Base-by-base conservation (phyloP, 176 grass and related monocot genomes). In the Bothriochloa decipiens region DNA sequence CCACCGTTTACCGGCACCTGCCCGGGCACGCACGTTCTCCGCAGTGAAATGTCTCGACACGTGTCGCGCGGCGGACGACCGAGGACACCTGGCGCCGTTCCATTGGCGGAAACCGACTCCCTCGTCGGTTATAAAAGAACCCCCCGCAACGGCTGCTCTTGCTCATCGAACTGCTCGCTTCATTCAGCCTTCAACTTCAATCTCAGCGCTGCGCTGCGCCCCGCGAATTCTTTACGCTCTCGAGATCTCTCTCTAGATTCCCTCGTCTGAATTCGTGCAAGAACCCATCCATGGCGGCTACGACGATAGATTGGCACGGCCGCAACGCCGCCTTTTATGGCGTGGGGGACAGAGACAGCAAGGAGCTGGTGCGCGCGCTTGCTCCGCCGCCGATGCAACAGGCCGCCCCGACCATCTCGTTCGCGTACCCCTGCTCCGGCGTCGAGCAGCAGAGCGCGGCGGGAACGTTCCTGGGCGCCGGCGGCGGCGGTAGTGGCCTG, bases 91-190 rank as follows among this genome's bases (percentile, higher is more conserved):
- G 92, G 84, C 82, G 20, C 1, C 5, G 0, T 3, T 6, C 66
- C 35, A 52, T 92, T 92, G 84, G 92, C 42, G 11, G 0, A 4
- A 4, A 25, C 70, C 23, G 42, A 32, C 61, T 9, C 50, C 49
- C 11, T 10, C 14, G 71, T 68, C 47, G 72, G 81, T 83, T 95
- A 92, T 92, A 95, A 95, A 83, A 74, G 75, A 84, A 65, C 39
- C 61, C 61, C 42, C 29, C 18, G 63, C 61, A 52, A 82, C 72
- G 81, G 77, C 65, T 35, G 74, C 81, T 78, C 80, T 72, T 33
- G 68, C 79, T 74, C 78, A 76, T 82, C 80, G 35, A 62, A 17
- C 36, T 27, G 49, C 53, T 41, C 49, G 1, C 33, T 13, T 14
- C 33, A 46, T 8, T 9, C 42, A 1, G 7, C 26, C 35, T 36